phyloP scores from a whole-genome alignment of 805 yeast species.

The Starmerella cellae region DNA sequence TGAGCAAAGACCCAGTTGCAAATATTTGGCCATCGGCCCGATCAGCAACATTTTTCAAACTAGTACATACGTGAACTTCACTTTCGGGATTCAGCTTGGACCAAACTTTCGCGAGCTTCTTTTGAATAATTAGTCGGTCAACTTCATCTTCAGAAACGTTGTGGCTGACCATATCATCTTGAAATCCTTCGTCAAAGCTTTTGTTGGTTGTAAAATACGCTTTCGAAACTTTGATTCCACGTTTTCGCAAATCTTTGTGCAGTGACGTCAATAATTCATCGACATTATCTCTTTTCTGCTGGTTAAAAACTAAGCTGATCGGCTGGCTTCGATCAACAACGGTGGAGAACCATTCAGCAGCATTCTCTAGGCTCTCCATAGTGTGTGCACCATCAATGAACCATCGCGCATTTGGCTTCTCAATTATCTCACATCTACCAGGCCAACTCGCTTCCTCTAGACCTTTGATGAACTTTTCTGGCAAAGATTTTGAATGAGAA shows the following conservation, averaged over 20 bases:
- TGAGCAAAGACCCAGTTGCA: slow-evolving; percentile 86
- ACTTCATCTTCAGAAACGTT: slow-evolving; percentile 70
- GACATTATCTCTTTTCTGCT: slow-evolving; percentile 77
- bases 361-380: slow-evolving; percentile 68
- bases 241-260: slow-evolving; percentile 22
- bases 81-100: slow-evolving; percentile 32
- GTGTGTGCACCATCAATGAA: slow-evolving; percentile 94
- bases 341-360: slow-evolving; percentile 61
- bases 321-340: slow-evolving; percentile 21
- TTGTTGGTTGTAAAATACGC: slow-evolving; percentile 78
- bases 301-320: slow-evolving; percentile 67
- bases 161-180: slow-evolving; percentile 65
- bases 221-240: slow-evolving; percentile 24
- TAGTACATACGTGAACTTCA: slow-evolving; percentile 43
- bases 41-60: slow-evolving; percentile 60
- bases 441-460: slow-evolving; percentile 48
- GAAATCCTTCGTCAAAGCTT: slow-evolving; percentile 79
- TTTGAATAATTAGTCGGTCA: slow-evolving; percentile 70
- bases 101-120: slow-evolving; percentile 62
- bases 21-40: slow-evolving; percentile 47
- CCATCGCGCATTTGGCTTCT: slow-evolving; percentile 46
- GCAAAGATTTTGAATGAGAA: slow-evolving; percentile 17
- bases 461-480: slow-evolving; percentile 16
- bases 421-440: slow-evolving; percentile 80
- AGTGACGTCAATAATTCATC: slow-evolving; percentile 40